Percentiles rank a stretch among this genome's conserved stretches.
These are phyloP conservation scores for Pseudoneurospora amorphoporcata DNA, from an alignment of 495 filamentous ascomycete genomes.

Conservation along the genomic window DNA sequence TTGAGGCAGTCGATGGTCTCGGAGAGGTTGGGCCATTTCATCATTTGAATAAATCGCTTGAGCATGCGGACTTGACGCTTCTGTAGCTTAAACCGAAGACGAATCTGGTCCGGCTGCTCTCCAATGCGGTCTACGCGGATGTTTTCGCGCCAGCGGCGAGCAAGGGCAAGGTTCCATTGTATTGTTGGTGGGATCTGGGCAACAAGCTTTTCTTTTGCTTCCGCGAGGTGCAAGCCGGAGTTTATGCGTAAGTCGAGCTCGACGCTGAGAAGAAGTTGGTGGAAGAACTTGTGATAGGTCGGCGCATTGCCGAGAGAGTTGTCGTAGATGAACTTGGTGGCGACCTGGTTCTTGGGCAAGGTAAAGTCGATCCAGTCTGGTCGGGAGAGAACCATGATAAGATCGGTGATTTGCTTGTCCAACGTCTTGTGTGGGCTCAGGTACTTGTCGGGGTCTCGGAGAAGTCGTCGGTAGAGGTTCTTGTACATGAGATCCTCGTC, in stretches of 20 bases:
- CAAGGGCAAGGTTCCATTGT: slow-evolving; percentile 57
- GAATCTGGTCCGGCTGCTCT: slow-evolving; percentile 31
- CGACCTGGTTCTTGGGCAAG: slow-evolving; percentile 49
- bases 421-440: slow-evolving; percentile 43
- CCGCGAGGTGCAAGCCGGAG: slow-evolving; percentile 39
- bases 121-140: slow-evolving; percentile 47
- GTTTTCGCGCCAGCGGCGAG: slow-evolving; percentile 57
- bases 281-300: slow-evolving; percentile 53
- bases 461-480: slow-evolving; percentile 39
- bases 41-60: slow-evolving; percentile 51
- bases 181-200: slow-evolving; percentile 53
- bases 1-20: slow-evolving; percentile 49
- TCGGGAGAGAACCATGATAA: slow-evolving; percentile 52
- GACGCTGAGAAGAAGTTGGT: slow-evolving; percentile 58
- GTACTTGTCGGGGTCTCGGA: slow-evolving; percentile 42
- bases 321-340: slow-evolving; percentile 52
- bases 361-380: slow-evolving; percentile 62
- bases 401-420: slow-evolving; percentile 56
- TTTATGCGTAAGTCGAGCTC: slow-evolving; percentile 57
- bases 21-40: slow-evolving; percentile 64
- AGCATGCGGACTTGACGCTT: slow-evolving; percentile 52
- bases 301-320: slow-evolving; percentile 23
- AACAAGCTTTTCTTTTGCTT: slow-evolving; percentile 46
- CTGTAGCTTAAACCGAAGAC: slow-evolving; percentile 47
- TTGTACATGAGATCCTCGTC: slow-evolving; percentile 44